Evolutionary conservation across 140 eudicot genomes (phyloP).

Genomic region (Eryngium alpinum): DNA sequence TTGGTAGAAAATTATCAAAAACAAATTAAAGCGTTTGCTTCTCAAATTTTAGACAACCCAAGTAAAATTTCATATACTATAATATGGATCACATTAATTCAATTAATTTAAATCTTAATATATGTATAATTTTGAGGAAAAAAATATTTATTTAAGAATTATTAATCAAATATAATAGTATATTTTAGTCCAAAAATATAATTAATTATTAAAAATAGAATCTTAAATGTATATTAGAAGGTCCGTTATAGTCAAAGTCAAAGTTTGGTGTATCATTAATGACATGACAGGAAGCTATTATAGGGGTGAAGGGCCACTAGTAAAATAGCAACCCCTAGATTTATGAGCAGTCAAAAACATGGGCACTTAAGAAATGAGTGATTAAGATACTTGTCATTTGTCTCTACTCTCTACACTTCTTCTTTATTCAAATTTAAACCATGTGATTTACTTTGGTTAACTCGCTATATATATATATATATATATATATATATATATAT

Average conservation of each 20-base stretch:
- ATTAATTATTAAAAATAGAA: not conserved
- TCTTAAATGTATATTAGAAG: not conserved
- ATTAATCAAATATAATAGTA: no score
- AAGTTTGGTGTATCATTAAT: not conserved
- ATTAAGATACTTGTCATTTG: not conserved
- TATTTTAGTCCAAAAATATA: no score
- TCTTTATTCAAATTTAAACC: slow-evolving; percentile 3
- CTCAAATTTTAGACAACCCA: no score
- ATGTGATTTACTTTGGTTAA: slow-evolving; percentile 5
- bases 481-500: not conserved
- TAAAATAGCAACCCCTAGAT: slow-evolving; percentile 11
- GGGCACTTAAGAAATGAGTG: not conserved
- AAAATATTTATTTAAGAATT: no score
- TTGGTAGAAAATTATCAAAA: no score
- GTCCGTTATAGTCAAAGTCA: not conserved
- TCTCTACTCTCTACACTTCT: not conserved
- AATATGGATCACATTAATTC: no score
- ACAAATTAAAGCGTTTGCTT: no score
- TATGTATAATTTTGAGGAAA: no score
- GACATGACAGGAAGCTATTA: slow-evolving; percentile 15
- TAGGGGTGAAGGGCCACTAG: not conserved
- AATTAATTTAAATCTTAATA: no score
- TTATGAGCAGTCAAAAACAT: slow-evolving; percentile 1
- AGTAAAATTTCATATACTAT: no score
- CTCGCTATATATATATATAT: not conserved